These are phyloP conservation scores for Echeveria elegans DNA, from an alignment of 164 flowering plant genomes.

Conservation along the genomic window DNA sequence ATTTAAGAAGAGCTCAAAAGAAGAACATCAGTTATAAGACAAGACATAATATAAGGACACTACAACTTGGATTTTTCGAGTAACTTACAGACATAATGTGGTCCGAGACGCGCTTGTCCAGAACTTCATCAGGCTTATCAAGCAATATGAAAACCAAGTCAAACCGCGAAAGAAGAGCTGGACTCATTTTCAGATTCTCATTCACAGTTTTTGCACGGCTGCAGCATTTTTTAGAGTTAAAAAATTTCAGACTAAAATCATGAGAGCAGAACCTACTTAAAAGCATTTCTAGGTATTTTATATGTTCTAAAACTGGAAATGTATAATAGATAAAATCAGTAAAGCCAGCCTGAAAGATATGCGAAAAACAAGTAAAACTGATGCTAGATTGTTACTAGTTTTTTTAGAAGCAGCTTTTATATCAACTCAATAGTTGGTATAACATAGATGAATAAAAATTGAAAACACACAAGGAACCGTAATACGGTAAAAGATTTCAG, in stretches of 20 bases:
- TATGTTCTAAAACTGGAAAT: background rate
- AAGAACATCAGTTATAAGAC: background rate
- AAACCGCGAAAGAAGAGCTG: slow-evolving; percentile 92
- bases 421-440: background rate
- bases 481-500: background rate
- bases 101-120: slow-evolving; percentile 85
- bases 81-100: slow-evolving; percentile 93
- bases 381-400: background rate
- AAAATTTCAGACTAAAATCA: background rate
- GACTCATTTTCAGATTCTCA: slow-evolving; percentile 93
- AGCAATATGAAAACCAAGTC: slow-evolving; percentile 97
- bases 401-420: background rate
- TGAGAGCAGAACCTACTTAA: background rate
- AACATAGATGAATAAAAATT: too few species aligned
- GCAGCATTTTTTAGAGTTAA: slow-evolving; percentile 23
- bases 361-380: background rate
- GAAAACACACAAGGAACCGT: background rate
- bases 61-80: background rate
- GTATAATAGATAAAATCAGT: background rate
- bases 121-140: slow-evolving; percentile 80
- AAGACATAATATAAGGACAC: background rate
- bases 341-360: background rate
- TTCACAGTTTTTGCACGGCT: slow-evolving; percentile 98
- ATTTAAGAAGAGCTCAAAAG: background rate
- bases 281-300: background rate